These are phyloP conservation scores for Rhododendron mucronatum DNA, from an alignment of 148 eudicot species.

Conservation along the genomic window DNA sequence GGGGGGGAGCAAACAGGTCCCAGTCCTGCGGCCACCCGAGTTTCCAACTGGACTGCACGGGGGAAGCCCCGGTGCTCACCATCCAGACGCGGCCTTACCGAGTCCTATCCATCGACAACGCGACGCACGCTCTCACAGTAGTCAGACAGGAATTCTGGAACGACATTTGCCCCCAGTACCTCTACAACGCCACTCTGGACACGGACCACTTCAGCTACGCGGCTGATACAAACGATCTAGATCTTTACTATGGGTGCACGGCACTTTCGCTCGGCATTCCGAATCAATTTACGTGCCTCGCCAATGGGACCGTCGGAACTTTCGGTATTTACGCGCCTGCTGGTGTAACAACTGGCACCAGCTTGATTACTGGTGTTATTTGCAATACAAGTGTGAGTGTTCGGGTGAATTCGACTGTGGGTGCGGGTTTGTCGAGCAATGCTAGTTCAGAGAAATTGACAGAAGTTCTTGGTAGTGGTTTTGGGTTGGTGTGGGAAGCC, in stretches of 20 bases:
- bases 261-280: neutral
- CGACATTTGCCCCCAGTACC: conserved; percentile 18
- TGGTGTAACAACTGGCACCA: too few species aligned
- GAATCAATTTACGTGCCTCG: neutral
- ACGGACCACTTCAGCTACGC: conserved; percentile 15
- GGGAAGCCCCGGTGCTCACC: conserved; percentile 12
- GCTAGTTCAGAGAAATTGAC: neutral
- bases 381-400: conserved; percentile 20
- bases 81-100: conserved; percentile 19
- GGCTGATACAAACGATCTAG: conserved; percentile 19
- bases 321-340: neutral
- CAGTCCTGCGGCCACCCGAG: conserved; percentile 45
- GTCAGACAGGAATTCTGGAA: conserved; percentile 29
- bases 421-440: neutral
- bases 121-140: conserved; percentile 14
- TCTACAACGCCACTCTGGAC: conserved; percentile 26
- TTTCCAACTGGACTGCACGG: conserved; percentile 35
- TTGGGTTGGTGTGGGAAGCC: conserved; percentile 41
- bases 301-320: neutral
- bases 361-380: too few species aligned
- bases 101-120: conserved; percentile 14
- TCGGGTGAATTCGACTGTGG: conserved; percentile 17
- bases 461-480: conserved; percentile 32
- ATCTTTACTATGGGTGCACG: conserved; percentile 38
- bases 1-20: conserved; percentile 27